Conservation (phyloP, 1,139 yeast species). For the Trichomonascaceae sp. region DNA sequence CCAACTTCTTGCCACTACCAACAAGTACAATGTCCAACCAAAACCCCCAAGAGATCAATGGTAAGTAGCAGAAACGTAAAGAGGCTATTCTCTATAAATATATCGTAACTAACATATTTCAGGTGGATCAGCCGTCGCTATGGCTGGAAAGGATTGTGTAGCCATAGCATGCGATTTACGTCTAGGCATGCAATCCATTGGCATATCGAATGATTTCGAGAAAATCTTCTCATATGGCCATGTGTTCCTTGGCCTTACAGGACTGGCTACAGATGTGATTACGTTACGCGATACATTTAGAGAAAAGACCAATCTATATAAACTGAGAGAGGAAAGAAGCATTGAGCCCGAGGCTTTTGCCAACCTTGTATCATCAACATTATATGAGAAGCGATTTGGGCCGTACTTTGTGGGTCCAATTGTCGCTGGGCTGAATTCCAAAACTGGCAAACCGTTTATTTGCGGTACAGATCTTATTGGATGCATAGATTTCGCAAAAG, state of each 20-base stretch:
- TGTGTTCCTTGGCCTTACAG: conserved; percentile 86
- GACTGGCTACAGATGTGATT: conserved; percentile 88
- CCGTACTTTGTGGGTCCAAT: conserved; percentile 97
- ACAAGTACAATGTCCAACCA: conserved; percentile 26
- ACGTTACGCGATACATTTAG: conserved; percentile 78
- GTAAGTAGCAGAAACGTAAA: conserved; percentile 18
- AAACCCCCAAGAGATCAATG: conserved; percentile 33
- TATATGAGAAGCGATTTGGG: conserved; percentile 86
- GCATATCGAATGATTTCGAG: conserved; percentile 88
- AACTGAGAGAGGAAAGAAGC: conserved; percentile 81
- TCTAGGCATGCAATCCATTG: conserved; percentile 88
- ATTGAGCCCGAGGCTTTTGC: conserved; percentile 95
- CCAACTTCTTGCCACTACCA: neutral
- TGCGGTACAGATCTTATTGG: conserved; percentile 97
- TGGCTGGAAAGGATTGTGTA: conserved; percentile 97
- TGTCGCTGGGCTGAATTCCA: conserved; percentile 88
- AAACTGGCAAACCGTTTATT: conserved; percentile 76
- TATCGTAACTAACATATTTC: conserved; percentile 1
- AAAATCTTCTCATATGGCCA: conserved; percentile 83
- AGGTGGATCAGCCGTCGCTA: conserved; percentile 97
- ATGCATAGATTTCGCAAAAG: conserved; percentile 90
- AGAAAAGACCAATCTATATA: conserved; percentile 80
- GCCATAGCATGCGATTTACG: conserved; percentile 96
- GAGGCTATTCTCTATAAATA: neutral
- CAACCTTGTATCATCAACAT: conserved; percentile 80